Conservation (phyloP, 176 grass and related monocot genomes). For the Guadua angustifolia region DNA sequence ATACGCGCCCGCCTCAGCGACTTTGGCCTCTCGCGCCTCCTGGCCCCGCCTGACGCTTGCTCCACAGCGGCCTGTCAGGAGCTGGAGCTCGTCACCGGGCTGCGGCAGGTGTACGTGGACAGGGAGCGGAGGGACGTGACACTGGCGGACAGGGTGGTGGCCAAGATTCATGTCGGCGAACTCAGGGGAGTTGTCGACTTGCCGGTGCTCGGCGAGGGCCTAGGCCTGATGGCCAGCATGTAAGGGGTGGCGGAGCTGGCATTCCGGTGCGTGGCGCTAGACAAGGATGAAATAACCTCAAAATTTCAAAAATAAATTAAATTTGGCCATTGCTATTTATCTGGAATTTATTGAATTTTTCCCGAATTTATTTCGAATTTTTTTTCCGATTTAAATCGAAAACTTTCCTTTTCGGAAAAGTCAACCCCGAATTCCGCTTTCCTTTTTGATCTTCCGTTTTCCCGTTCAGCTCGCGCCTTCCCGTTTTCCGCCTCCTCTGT, state of each 20-base stretch:
- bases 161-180: slow-evolving; percentile 88
- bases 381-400: too few species aligned
- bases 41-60: slow-evolving; percentile 65
- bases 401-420: too few species aligned
- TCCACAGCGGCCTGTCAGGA: slow-evolving; percentile 59
- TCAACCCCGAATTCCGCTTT: too few species aligned
- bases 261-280: slow-evolving; percentile 83
- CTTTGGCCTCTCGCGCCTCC: slow-evolving; percentile 88
- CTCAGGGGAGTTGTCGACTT: slow-evolving; percentile 80
- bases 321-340: too few species aligned
- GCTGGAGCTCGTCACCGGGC: slow-evolving; percentile 85
- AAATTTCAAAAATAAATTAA: too few species aligned
- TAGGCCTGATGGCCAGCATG: slow-evolving; percentile 55
- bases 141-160: slow-evolving; percentile 80
- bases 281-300: too few species aligned
- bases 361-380: too few species aligned
- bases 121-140: slow-evolving; percentile 83
- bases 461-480: too few species aligned
- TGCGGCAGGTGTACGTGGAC: slow-evolving; percentile 74
- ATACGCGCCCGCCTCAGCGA: slow-evolving; percentile 91
- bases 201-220: slow-evolving; percentile 57
- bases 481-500: too few species aligned
- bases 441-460: too few species aligned
- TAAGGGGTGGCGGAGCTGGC: slow-evolving; percentile 81
- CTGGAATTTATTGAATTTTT: too few species aligned